Conservation (phyloP, 331 rosid species). For the Malus hybrid region DNA sequence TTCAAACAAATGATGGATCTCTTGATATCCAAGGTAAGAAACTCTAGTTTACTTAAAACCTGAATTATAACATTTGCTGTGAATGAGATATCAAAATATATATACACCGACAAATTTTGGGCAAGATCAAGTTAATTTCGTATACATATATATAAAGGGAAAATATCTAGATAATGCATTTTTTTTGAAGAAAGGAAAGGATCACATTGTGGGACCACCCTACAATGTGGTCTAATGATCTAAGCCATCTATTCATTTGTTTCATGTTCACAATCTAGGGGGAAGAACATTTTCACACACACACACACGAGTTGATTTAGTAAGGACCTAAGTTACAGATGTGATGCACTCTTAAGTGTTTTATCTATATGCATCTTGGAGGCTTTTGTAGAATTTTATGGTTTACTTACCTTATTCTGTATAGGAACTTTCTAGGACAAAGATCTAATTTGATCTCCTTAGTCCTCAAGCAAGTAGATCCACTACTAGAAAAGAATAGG, state of each 20-base stretch:
- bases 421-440: not conserved
- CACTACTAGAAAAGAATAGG: not conserved
- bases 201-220: not conserved
- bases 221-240: not conserved
- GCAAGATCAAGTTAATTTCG: not conserved
- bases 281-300: not conserved
- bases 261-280: not conserved
- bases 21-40: slow-evolving; percentile 14
- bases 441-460: not conserved
- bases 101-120: not conserved
- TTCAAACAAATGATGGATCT: slow-evolving; percentile 24
- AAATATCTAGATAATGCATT: not conserved
- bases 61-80: not conserved
- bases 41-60: not conserved
- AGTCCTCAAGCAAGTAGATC: not conserved
- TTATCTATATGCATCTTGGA: not conserved
- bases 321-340: not conserved
- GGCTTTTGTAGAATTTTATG: not conserved
- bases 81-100: not conserved
- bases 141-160: not conserved
- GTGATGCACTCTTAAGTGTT: not conserved
- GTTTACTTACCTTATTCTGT: not conserved
- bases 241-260: not conserved
- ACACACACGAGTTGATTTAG: not conserved
- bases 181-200: not conserved